Conservation (phyloP, 106 monocot genomes). For the Dactylorhiza incarnata region DNA sequence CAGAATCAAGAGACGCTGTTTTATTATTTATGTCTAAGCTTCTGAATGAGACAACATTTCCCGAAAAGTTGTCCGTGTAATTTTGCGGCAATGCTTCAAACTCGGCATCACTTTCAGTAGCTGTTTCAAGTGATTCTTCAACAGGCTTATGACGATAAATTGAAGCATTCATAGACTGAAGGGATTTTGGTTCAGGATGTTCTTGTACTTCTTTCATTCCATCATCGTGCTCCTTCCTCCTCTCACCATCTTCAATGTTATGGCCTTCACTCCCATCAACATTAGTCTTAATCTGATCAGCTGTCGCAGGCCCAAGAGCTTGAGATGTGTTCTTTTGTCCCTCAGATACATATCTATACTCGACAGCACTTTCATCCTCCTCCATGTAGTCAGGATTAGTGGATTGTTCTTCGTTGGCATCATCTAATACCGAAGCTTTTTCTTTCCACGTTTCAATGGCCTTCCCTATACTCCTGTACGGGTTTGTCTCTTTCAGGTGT, state of each 20-base stretch:
- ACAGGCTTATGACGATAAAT: conserved; percentile 6
- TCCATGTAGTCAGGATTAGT: conserved; percentile 26
- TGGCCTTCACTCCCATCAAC: conserved; percentile 12
- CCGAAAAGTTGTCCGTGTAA: conserved; percentile 1
- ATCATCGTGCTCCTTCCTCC: conserved; percentile 25
- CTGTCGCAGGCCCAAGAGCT: conserved; percentile 66
- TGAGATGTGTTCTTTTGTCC: conserved; percentile 60
- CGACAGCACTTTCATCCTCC: conserved; percentile 43
- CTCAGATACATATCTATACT: conserved; percentile 60
- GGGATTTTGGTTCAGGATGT: conserved; percentile 18
- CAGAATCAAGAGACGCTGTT: conserved; percentile 7
- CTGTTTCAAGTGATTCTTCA: conserved; percentile 17
- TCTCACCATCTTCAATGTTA: conserved; percentile 23
- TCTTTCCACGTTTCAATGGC: conserved; percentile 83
- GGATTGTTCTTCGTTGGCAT: conserved; percentile 36
- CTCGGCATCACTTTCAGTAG: conserved; percentile 13
- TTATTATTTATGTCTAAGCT: conserved; percentile 34
- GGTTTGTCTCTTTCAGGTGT: conserved; percentile 46
- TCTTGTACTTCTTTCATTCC: conserved; percentile 21
- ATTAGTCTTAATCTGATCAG: conserved; percentile 46
- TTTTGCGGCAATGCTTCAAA: conserved; percentile 17
- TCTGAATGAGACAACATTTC: conserved; percentile 45
- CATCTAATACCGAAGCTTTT: conserved; percentile 56
- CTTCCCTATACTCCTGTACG: conserved; percentile 75
- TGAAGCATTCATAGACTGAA: conserved; percentile 20